Evolutionary conservation across 331 rosid species (phyloP), one percentile per base, ranked within the genome.

Genomic region (Acacia concinna): DNA sequence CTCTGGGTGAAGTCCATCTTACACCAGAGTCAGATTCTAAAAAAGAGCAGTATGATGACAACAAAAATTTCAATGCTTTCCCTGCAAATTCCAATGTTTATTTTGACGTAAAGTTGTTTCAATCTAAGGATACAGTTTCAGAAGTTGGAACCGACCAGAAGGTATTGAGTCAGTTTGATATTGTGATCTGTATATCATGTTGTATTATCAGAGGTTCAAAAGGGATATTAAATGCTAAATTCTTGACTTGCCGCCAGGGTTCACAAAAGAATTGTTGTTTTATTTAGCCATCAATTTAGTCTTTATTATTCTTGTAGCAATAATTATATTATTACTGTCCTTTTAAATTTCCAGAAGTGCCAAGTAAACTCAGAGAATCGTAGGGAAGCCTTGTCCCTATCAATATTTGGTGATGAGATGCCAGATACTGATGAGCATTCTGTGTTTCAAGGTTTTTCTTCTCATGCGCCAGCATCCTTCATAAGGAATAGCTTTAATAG

Each of bases 361-460:
- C 88, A 72, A 43, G 57, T 76, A 44, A 79, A 77, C 70, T 56
- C 69, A 35, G 83, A 75, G 52, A 90, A 82, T 80, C 80, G 23
- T 32, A 89, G 76, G 67, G 88, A 79, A 86, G 93, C 95, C 83
- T 85, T 94, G 88, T 92, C 97, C 75, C 59, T 94, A 78, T 89
- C 97, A 59, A 83, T 89, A 79, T 91, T 94, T 93, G 92, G 96
- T 18, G 98, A 87, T 73, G 90, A 86, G 75, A 86, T 51, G 47
- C 83, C 86, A 46, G 89, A 87, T 79, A 81, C 87, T 6, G 81
- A 84, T 74, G 87, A 80, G 77, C 79, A 79, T 43, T 74, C 84
- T 41, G 73, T 75, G 41, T 79, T 83, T 73, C 86, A 83, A 87
- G 86, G 86, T 71, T 65, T 81, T 76, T 79, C 91, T 73, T 27